Evolutionary conservation across 768 basidiomycete species (phyloP).

Genomic region (Ramaria rubella): DNA sequence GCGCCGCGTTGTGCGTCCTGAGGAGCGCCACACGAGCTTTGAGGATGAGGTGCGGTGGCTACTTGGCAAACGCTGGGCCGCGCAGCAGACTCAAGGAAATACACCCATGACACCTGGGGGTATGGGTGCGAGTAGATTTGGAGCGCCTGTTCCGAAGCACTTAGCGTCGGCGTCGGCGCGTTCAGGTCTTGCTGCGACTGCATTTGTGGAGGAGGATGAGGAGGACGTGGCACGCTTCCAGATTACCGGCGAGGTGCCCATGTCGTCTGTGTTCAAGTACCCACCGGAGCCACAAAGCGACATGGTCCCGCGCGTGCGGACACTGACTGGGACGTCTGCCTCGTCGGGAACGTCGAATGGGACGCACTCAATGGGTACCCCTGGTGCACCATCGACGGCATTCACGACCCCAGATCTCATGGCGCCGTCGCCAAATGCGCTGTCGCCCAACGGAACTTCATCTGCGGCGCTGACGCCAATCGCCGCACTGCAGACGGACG

Average conservation of each 20-base stretch:
- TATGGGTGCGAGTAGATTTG: too few relatives aligned
- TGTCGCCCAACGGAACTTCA: slow-evolving; percentile 32
- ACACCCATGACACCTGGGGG: slow-evolving; percentile 38
- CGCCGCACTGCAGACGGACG: slow-evolving; percentile 61
- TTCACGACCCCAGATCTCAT: slow-evolving; percentile 54
- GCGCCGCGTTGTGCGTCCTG: slow-evolving; percentile 46
- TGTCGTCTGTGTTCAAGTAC: slow-evolving; percentile 2
- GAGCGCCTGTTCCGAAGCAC: slow-evolving; percentile 36
- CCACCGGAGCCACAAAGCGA: slow-evolving; percentile 1
- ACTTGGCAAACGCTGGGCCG: slow-evolving; percentile 68
- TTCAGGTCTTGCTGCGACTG: slow-evolving; percentile 44
- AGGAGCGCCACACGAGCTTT: slow-evolving; percentile 41
- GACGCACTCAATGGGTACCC: slow-evolving; percentile 24
- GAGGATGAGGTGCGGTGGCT: slow-evolving; percentile 75
- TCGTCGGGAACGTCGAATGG: slow-evolving; percentile 17
- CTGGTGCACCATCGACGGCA: slow-evolving; percentile 40
- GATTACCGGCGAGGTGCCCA: neutral
- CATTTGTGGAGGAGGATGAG: slow-evolving; percentile 70
- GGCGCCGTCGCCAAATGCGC: slow-evolving; percentile 25
- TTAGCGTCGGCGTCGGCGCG: slow-evolving; percentile 31
- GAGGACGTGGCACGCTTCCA: slow-evolving; percentile 36
- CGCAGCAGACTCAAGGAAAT: slow-evolving; percentile 41
- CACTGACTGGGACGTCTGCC: neutral
- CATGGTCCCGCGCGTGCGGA: neutral
- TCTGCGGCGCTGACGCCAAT: slow-evolving; percentile 63